Evolutionary conservation across 2,329 filamentous ascomycete species (phyloP).

Genomic region (Beauveria pseudobassiana): DNA sequence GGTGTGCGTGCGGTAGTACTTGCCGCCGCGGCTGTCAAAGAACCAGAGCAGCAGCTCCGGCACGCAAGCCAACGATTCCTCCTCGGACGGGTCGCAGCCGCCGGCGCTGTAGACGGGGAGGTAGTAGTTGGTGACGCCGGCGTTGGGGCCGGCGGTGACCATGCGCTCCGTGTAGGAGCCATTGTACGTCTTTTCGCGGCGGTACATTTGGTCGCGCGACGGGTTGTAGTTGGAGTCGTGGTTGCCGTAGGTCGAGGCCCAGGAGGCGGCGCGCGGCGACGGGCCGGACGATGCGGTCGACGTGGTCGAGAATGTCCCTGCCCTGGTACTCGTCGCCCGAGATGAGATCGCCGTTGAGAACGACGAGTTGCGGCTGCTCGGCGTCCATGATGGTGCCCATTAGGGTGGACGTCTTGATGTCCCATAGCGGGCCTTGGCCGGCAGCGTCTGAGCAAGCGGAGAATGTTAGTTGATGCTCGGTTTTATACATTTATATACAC

Average conservation of each 20-base stretch:
- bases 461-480: background rate
- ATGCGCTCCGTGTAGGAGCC: slow-evolving; percentile 19
- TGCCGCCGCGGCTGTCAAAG: slow-evolving; percentile 57
- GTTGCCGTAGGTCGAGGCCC: slow-evolving; percentile 14
- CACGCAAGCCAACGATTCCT: slow-evolving; percentile 17
- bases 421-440: slow-evolving; percentile 43
- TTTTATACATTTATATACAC: background rate
- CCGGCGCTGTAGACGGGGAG: slow-evolving; percentile 27
- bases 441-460: slow-evolving; percentile 31
- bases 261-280: slow-evolving; percentile 32
- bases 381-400: slow-evolving; percentile 50
- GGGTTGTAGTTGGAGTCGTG: slow-evolving; percentile 15
- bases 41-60: slow-evolving; percentile 54
- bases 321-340: slow-evolving; percentile 2
- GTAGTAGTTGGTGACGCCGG: slow-evolving; percentile 36
- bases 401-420: slow-evolving; percentile 48
- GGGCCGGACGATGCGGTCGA: slow-evolving; percentile 20
- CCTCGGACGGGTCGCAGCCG: background rate
- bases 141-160: slow-evolving; percentile 11
- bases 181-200: slow-evolving; percentile 19
- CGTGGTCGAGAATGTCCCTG: slow-evolving; percentile 2
- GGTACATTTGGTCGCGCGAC: slow-evolving; percentile 14
- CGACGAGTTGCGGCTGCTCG: slow-evolving; percentile 52
- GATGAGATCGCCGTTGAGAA: slow-evolving; percentile 32
- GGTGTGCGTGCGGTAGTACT: slow-evolving; percentile 31